Conservation (phyloP, 768 basidiomycete genomes). For the Amanita inopinata region DNA sequence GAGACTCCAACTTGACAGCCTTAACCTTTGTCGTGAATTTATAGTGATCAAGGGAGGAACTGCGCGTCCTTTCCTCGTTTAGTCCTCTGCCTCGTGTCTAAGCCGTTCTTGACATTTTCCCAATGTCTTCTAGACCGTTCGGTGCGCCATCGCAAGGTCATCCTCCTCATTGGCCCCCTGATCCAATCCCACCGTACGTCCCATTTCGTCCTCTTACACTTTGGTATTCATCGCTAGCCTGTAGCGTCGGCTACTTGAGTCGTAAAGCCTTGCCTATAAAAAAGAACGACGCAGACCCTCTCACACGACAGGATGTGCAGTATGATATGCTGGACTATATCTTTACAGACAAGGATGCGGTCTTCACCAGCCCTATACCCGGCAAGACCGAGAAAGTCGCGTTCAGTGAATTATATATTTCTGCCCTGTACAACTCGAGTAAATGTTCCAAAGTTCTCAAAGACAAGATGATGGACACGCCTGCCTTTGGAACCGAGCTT, state of each 20-base stretch:
- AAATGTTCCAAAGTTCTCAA: conserved; percentile 85
- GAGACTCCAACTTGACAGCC: conserved; percentile 23
- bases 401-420: conserved; percentile 79
- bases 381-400: conserved; percentile 45
- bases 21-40: conserved; percentile 14
- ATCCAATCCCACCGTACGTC: conserved; percentile 45
- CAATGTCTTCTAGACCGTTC: conserved; percentile 39
- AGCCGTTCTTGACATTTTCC: conserved; percentile 18
- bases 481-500: conserved; percentile 68
- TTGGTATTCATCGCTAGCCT: conserved; percentile 10
- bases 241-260: conserved; percentile 49
- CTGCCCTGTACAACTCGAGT: conserved; percentile 67
- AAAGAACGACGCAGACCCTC: conserved; percentile 72
- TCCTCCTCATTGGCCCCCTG: conserved; percentile 32
- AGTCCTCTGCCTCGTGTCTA: conserved; percentile 26
- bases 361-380: conserved; percentile 61
- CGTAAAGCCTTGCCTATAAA: conserved; percentile 73
- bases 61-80: conserved; percentile 12
- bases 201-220: conserved; percentile 11
- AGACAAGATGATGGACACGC: conserved; percentile 79
- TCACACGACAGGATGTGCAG: conserved; percentile 79
- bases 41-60: conserved; percentile 9
- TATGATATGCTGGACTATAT: conserved; percentile 76
- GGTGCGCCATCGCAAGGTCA: conserved; percentile 19
- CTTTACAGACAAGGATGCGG: conserved; percentile 57